These are phyloP conservation scores for Astraeus odoratus DNA, from an alignment of 768 basidiomycete genomes.

Conservation along the genomic window DNA sequence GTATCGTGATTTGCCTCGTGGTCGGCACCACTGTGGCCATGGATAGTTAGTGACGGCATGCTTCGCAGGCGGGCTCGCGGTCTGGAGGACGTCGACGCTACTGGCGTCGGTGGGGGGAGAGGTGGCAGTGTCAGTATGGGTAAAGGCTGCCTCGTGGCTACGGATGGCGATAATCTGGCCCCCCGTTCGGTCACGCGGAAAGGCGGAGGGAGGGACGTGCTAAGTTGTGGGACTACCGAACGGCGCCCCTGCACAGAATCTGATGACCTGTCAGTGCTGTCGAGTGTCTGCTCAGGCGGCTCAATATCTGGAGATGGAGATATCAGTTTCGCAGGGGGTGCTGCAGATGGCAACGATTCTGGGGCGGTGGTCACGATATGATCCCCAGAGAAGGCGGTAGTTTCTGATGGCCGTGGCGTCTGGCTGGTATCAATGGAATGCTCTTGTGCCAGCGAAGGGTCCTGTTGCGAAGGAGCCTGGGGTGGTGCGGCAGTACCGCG, in stretches of 20 bases:
- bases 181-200: conserved; percentile 29
- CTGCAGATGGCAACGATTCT: conserved; percentile 1
- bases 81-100: conserved; percentile 8
- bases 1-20: conserved; percentile 16
- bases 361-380: conserved; percentile 3
- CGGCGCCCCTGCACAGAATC: conserved; percentile 3
- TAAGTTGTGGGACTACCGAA: conserved; percentile 7
- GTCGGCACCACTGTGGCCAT: conserved; percentile 24
- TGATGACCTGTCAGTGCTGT: neutral
- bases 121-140: conserved; percentile 47
- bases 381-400: conserved; percentile 7
- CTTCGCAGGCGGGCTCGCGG: conserved; percentile 33
- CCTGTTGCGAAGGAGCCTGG: conserved; percentile 1
- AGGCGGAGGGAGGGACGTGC: conserved; percentile 13
- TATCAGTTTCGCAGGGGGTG: neutral
- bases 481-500: neutral
- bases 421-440: conserved; percentile 6
- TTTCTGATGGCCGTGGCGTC: conserved; percentile 10
- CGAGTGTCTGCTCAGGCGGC: neutral
- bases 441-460: conserved; percentile 6
- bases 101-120: conserved; percentile 29
- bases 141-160: conserved; percentile 37
- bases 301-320: neutral
- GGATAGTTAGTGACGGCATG: conserved; percentile 48
- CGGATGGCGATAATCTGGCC: conserved; percentile 39